phyloP scores from a whole-genome alignment of 2,329 filamentous ascomycete genomes.

The Pyrenophora teres region DNA sequence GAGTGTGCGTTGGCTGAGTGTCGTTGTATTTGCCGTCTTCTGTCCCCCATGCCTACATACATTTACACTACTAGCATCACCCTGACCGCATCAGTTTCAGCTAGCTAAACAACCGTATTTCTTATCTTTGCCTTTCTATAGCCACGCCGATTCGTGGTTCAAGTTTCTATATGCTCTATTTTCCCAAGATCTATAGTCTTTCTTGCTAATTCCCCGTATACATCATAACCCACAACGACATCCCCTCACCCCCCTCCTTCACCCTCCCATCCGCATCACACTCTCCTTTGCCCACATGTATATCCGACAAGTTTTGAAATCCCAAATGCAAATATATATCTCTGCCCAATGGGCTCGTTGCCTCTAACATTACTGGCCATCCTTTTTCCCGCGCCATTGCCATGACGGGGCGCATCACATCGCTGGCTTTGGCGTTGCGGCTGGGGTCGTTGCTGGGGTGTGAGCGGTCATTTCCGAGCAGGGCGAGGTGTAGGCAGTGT shows the following conservation, averaged over 20 bases:
- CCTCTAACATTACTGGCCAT: conserved; percentile 11
- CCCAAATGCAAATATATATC: conserved; percentile 10
- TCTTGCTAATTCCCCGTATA: neutral
- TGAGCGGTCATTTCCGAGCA: conserved; percentile 9
- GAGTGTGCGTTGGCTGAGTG: too few species aligned
- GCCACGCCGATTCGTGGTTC: too few species aligned
- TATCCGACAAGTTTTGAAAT: conserved; percentile 5
- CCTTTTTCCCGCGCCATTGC: conserved; percentile 8
- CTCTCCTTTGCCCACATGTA: conserved; percentile 3
- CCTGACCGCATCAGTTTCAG: too few species aligned
- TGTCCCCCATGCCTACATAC: too few species aligned
- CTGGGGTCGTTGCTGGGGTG: neutral
- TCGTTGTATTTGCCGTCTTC: too few species aligned
- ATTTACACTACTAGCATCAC: too few species aligned
- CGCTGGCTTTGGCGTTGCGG: conserved; percentile 4
- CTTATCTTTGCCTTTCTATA: too few species aligned
- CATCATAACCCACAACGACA: conserved; percentile 14
- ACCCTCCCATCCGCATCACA: conserved; percentile 2
- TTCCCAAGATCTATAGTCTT: neutral
- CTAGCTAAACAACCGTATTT: too few species aligned
- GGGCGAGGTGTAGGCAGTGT: conserved; percentile 5
- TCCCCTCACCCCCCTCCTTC: conserved; percentile 8
- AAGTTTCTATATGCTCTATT: too few species aligned
- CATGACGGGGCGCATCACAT: conserved; percentile 10
- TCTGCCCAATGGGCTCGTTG: conserved; percentile 3